Evolutionary conservation across 2,329 filamentous ascomycete genomes (phyloP).

Genomic region (Beauveria asiatica): DNA sequence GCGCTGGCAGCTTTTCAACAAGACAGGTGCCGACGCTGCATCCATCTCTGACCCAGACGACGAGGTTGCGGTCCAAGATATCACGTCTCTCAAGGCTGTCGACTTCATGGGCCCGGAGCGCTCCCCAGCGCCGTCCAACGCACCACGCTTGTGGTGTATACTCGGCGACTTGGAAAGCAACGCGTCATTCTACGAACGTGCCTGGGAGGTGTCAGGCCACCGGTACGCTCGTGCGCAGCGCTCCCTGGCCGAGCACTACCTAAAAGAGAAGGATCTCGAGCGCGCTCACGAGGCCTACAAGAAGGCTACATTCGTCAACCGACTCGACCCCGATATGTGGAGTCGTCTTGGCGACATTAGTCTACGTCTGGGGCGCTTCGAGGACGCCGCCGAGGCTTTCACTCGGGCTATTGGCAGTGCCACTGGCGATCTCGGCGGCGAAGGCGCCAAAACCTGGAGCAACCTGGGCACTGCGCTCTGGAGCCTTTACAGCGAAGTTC

Average conservation of each 20-base stretch:
- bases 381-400: constrained; percentile 76
- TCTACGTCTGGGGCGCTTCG: constrained; percentile 67
- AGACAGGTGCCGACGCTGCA: constrained; percentile 32
- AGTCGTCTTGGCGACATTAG: constrained; percentile 83
- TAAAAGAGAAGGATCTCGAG: constrained; percentile 55
- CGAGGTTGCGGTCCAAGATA: constrained; percentile 41
- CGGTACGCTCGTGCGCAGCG: constrained; percentile 83
- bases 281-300: constrained; percentile 71
- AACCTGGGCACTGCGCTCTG: constrained; percentile 83
- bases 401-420: constrained; percentile 64
- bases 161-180: constrained; percentile 80
- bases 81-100: constrained; percentile 45
- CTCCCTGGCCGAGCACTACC: constrained; percentile 72
- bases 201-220: constrained; percentile 76
- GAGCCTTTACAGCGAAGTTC: constrained; percentile 52
- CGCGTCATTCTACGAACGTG: constrained; percentile 66
- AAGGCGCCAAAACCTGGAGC: constrained; percentile 88
- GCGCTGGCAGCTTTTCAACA: constrained; percentile 69
- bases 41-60: constrained; percentile 36
- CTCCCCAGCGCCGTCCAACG: constrained; percentile 67
- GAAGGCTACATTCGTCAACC: constrained; percentile 68
- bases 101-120: constrained; percentile 53
- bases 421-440: constrained; percentile 60
- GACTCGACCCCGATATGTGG: constrained; percentile 78
- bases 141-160: constrained; percentile 85